phyloP scores from a whole-genome alignment of 352 stramenopile genomes.

The Phytophthora sp. region DNA sequence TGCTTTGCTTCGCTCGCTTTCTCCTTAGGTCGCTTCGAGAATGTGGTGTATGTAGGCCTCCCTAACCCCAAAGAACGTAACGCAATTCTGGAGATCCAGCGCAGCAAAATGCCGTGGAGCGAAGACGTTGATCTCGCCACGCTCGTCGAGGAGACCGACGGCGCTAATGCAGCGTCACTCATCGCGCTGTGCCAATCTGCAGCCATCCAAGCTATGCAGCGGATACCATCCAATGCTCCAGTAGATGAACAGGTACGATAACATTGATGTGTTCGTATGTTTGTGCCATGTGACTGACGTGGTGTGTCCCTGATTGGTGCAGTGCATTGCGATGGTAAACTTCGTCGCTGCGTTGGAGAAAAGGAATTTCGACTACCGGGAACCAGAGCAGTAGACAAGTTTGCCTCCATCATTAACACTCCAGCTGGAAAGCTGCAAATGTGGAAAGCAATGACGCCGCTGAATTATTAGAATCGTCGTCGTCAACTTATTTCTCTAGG shows the following conservation, averaged over 20 bases:
- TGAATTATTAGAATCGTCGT: slow-evolving; percentile 26
- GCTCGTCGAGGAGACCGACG: slow-evolving; percentile 63
- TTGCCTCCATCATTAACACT: background rate
- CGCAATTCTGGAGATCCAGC: slow-evolving; percentile 73
- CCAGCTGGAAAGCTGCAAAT: slow-evolving; percentile 11
- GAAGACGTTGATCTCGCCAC: slow-evolving; percentile 49
- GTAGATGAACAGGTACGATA: slow-evolving; percentile 40
- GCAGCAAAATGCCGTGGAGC: slow-evolving; percentile 74
- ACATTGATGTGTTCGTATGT: too few species aligned
- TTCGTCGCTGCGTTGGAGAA: slow-evolving; percentile 49
- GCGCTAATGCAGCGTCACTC: slow-evolving; percentile 75
- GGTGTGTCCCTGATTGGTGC: slow-evolving; percentile 1
- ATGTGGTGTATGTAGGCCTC: slow-evolving; percentile 79
- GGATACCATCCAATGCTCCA: slow-evolving; percentile 35
- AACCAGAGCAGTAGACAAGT: slow-evolving; percentile 17
- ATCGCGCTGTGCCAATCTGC: slow-evolving; percentile 75
- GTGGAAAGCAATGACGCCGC: slow-evolving; percentile 21
- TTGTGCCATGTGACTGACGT: slow-evolving; percentile 5
- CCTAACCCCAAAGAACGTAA: slow-evolving; percentile 56
- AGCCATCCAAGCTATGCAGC: slow-evolving; percentile 79
- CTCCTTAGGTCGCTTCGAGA: slow-evolving; percentile 76
- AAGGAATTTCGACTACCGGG: slow-evolving; percentile 48
- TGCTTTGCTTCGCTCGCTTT: slow-evolving; percentile 1
- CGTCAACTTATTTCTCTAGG: slow-evolving; percentile 40
- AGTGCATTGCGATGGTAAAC: slow-evolving; percentile 53